Base-by-base conservation (phyloP, 2,329 filamentous ascomycete genomes). In the Nemania bipapillata region DNA sequence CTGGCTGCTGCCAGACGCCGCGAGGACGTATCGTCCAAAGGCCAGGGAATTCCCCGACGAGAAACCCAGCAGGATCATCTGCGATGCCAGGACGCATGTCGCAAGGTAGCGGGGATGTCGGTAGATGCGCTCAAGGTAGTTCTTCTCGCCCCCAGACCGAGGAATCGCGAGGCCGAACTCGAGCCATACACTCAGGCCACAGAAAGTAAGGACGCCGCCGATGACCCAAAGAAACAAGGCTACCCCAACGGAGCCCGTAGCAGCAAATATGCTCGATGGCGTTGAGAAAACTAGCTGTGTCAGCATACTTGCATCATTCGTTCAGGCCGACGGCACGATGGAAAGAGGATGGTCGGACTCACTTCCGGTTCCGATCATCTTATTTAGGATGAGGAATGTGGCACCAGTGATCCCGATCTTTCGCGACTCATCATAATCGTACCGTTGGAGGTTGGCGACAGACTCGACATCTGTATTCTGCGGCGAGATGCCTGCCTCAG, bases 61-160 rank as follows among this genome's bases (percentile, higher is more conserved):
- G 74, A 89, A 89, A 0, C 87, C 87, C 1, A 90, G 83, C 0
- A 89, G 80, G 53, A 90, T 82, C 85, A 89, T 88, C 76, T 89
- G 87, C 1, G 87, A 80, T 2, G 87, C 87, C 37, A 90, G 81
- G 1, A 90, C 83, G 69, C 86, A 87, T 0, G 87, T 88, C 0
- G 87, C 84, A 0, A 90, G 77, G 76, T 89, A 88, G 65, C 83
- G 85, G 0, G 88, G 88, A 24, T 81, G 84, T 1, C 83, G 83
- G 78, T 89, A 90, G 17, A 88, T 86, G n/a, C 86, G 82, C 74
- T 90, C 88, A 15, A 90, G 85, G 74, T 90, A 90, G 76, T 89
- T 88, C 81, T 90, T 90, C 70, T 90, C 88, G 22, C 89, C 89
- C 15, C 89, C 88, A 15, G 86, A 89, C 40, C 85, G 82, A 2